These are phyloP conservation scores for Lipomyces mesembrius DNA, from an alignment of 805 yeast species.

Conservation along the genomic window DNA sequence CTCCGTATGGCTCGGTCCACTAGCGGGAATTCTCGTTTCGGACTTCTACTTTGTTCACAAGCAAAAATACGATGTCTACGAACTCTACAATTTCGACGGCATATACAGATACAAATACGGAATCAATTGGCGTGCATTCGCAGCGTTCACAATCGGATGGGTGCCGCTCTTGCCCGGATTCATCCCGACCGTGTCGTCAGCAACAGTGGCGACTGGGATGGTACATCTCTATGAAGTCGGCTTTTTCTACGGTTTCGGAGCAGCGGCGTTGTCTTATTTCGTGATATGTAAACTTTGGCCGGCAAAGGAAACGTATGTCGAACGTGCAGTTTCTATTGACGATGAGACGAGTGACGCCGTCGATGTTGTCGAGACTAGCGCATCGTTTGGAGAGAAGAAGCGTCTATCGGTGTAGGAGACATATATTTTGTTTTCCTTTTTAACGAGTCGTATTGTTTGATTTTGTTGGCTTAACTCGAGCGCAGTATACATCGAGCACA, in stretches of 20 bases:
- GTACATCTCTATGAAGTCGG: conserved; percentile 57
- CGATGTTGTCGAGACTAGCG: too few relatives aligned
- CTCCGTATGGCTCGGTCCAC: conserved; percentile 50
- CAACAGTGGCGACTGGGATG: conserved; percentile 69
- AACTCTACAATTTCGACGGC: conserved; percentile 50
- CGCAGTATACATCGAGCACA: too few relatives aligned
- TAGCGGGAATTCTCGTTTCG: conserved; percentile 48
- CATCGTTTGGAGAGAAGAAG: conserved; percentile 1
- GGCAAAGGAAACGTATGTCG: conserved; percentile 38
- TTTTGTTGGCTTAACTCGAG: too few relatives aligned
- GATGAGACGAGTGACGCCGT: conserved; percentile 1
- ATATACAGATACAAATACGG: conserved; percentile 54
- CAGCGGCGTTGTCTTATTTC: conserved; percentile 58
- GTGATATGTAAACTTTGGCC: conserved; percentile 59
- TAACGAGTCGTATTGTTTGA: too few relatives aligned
- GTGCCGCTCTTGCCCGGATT: conserved; percentile 41
- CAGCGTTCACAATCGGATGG: conserved; percentile 47
- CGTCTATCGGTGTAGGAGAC: background rate
- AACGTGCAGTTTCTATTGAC: conserved; percentile 14
- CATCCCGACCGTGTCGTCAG: conserved; percentile 34
- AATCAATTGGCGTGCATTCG: conserved; percentile 51
- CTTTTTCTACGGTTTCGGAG: conserved; percentile 68
- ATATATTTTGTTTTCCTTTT: background rate
- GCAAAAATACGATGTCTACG: conserved; percentile 49
- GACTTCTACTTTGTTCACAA: conserved; percentile 52